A percentile compares a stretch with the other conserved stretches of the same genome.
Conservation (phyloP, 1,284 basidiomycete species). For the Porodaedalea pini region DNA sequence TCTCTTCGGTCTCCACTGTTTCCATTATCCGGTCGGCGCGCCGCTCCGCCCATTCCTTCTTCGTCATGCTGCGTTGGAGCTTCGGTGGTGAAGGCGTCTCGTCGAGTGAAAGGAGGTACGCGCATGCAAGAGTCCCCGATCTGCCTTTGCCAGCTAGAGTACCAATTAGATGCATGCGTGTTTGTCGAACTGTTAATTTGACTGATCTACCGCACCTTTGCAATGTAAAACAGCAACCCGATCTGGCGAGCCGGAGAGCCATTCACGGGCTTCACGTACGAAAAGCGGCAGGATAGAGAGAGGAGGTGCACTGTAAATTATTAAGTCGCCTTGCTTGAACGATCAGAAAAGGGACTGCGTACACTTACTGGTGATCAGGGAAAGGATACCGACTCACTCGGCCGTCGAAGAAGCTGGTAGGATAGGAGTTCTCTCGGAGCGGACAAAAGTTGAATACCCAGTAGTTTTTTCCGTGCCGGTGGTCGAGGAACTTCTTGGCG, state of each 20-base stretch:
- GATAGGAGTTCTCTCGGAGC: slow-evolving; percentile 68
- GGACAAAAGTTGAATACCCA: slow-evolving; percentile 90
- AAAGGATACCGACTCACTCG: slow-evolving; percentile 84
- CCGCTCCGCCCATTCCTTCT: slow-evolving; percentile 45
- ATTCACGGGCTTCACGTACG: slow-evolving; percentile 75
- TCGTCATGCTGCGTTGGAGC: slow-evolving; percentile 44
- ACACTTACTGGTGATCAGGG: slow-evolving; percentile 78
- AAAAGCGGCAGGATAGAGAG: slow-evolving; percentile 75
- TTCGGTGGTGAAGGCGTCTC: slow-evolving; percentile 44
- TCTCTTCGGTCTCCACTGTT: slow-evolving; percentile 25
- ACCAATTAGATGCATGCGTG: neutral
- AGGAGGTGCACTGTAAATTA: slow-evolving; percentile 65
- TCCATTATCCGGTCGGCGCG: slow-evolving; percentile 50
- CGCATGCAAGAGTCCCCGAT: slow-evolving; percentile 78
- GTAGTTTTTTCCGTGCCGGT: slow-evolving; percentile 71
- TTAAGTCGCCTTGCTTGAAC: neutral
- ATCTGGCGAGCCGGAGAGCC: slow-evolving; percentile 66
- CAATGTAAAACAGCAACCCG: slow-evolving; percentile 84
- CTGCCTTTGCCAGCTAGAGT: slow-evolving; percentile 71
- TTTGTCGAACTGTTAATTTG: neutral
- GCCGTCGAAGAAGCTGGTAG: slow-evolving; percentile 55
- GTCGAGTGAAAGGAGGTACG: slow-evolving; percentile 68
- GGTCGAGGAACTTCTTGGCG: slow-evolving; percentile 73
- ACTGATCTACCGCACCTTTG: slow-evolving; percentile 58
- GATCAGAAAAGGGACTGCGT: neutral